These are phyloP conservation scores for Sugiyamaella floridensis DNA, from an alignment of 805 yeast species.

Conservation along the genomic window DNA sequence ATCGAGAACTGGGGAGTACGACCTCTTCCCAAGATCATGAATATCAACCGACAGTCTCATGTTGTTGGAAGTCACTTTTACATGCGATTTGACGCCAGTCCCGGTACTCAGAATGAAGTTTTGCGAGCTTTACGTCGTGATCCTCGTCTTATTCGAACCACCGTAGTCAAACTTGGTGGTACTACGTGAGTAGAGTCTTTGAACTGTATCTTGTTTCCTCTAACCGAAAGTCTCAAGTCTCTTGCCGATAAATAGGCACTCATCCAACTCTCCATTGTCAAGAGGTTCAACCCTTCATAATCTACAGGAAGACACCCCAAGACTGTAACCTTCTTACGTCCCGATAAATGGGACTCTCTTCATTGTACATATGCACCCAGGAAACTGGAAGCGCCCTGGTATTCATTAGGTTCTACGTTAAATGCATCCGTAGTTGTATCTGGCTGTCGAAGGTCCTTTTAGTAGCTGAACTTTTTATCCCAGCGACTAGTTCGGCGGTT, in stretches of 20 bases:
- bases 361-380: not conserved
- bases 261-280: too few relatives aligned
- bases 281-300: too few relatives aligned
- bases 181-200: slow-evolving; percentile 9
- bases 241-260: not conserved
- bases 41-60: slow-evolving; percentile 81
- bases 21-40: slow-evolving; percentile 71
- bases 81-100: slow-evolving; percentile 79
- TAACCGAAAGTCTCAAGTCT: slow-evolving; percentile 2
- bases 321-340: too few relatives aligned
- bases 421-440: not conserved
- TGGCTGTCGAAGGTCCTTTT: not conserved
- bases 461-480: too few relatives aligned
- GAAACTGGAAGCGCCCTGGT: not conserved
- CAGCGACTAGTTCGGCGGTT: too few relatives aligned
- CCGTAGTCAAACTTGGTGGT: slow-evolving; percentile 47
- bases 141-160: slow-evolving; percentile 83
- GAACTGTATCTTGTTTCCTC: not conserved
- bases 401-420: not conserved
- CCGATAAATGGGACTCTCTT: too few relatives aligned
- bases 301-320: too few relatives aligned
- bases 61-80: slow-evolving; percentile 85
- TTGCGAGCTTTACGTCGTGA: slow-evolving; percentile 73
- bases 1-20: slow-evolving; percentile 72
- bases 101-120: slow-evolving; percentile 81